A percentile compares a stretch with the other conserved stretches of the same genome.
Evolutionary conservation across 2,329 filamentous ascomycete species (phyloP).

Genomic region (Fusarium euwallaceae): DNA sequence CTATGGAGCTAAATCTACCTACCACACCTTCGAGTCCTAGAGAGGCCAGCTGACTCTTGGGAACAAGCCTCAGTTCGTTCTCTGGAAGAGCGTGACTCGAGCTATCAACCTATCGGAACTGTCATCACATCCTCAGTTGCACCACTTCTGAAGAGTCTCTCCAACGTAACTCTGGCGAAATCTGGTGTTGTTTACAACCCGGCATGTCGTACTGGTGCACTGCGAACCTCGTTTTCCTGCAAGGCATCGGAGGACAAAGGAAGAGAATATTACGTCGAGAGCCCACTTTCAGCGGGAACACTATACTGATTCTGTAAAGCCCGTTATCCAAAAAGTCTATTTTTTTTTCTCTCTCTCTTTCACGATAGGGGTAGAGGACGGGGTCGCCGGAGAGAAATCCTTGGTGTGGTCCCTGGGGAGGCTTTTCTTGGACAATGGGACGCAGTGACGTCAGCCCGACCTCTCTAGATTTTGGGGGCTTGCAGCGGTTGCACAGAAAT

Average conservation of each 20-base stretch:
- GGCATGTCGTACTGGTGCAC: neutral
- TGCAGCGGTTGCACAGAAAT: constrained; percentile 1
- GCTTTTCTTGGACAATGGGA: neutral
- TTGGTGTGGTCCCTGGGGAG: neutral
- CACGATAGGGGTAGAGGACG: neutral
- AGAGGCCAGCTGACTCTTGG: constrained; percentile 5
- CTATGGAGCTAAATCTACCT: neutral
- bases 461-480: constrained; percentile 10
- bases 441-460: constrained; percentile 33
- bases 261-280: neutral
- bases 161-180: neutral
- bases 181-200: neutral
- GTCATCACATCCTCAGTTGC: neutral
- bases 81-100: neutral
- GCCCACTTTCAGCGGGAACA: neutral
- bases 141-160: neutral
- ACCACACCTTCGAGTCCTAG: neutral
- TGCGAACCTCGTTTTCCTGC: constrained; percentile 6
- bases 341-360: neutral
- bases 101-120: neutral
- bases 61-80: neutral
- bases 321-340: constrained; percentile 5
- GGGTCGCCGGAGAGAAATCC: neutral
- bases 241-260: neutral
- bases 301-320: neutral